Evolutionary conservation across 441 rosid genomes (phyloP).

Genomic region (Gossypium schwendimanii): DNA sequence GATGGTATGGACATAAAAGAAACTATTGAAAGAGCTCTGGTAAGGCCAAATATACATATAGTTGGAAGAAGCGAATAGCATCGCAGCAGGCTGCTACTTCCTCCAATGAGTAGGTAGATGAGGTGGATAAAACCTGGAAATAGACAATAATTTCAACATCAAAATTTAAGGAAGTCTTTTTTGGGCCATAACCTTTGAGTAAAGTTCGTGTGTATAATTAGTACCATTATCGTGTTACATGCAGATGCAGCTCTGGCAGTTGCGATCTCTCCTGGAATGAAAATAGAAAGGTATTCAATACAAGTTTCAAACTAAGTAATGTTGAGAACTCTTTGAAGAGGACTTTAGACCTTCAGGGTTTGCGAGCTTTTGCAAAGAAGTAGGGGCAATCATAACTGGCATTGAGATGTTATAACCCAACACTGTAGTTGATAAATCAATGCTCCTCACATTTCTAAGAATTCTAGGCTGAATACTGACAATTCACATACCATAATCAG

Average conservation of each 20-base stretch:
- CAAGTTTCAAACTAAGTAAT: neutral
- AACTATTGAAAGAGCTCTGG: neutral
- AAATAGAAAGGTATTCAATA: neutral
- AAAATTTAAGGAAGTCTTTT: neutral
- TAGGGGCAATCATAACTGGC: slow-evolving; percentile 81
- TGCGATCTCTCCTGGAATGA: slow-evolving; percentile 57
- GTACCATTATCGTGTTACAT: slow-evolving; percentile 70
- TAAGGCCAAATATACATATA: slow-evolving; percentile 38
- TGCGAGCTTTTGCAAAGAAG: slow-evolving; percentile 54
- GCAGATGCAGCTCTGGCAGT: slow-evolving; percentile 78
- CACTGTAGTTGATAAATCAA: slow-evolving; percentile 42
- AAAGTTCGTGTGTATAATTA: neutral
- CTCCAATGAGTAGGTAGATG: slow-evolving; percentile 58
- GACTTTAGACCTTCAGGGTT: slow-evolving; percentile 51
- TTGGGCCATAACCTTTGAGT: neutral
- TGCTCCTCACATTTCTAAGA: slow-evolving; percentile 60
- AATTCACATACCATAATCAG: neutral
- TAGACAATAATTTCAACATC: neutral
- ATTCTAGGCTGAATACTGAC: slow-evolving; percentile 64
- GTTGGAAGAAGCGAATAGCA: slow-evolving; percentile 65
- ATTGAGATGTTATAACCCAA: slow-evolving; percentile 55
- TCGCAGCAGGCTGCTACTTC: slow-evolving; percentile 77
- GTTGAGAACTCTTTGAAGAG: neutral
- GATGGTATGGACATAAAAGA: neutral
- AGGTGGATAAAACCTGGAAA: slow-evolving; percentile 49